Evolutionary conservation across 2,329 filamentous ascomycete genomes (phyloP), one percentile per base, ranked within the genome.

Genomic region (Stagonosporopsis chrysanthemi): DNA sequence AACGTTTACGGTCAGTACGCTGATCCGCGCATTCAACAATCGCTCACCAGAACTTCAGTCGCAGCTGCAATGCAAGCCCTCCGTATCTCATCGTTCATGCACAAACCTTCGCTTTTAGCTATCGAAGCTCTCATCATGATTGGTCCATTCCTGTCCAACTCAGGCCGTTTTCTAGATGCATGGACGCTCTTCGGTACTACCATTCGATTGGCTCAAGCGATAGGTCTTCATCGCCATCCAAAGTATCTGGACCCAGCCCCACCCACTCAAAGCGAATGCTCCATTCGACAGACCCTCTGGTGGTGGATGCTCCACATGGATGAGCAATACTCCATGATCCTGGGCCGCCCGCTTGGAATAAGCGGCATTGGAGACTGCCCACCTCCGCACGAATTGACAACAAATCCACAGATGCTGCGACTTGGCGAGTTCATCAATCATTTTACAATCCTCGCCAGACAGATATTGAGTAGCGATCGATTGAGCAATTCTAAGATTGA

Each of bases 251-350:
- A 82, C 52, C 78, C 80, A 17, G 63, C 77, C 3, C 76, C 78
- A 5, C 74, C 77, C 1, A 69, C 64, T 2, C 70, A 77, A 7
- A 72, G 75, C 23, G 79, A 82, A 61, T 76, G 74, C 44, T 74
- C 74, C 14, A 71, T 78, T 14, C 73, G 81, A 6, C 78, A 77
- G 48, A 77, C 77, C 15, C 68, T 82, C 1, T 83, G 81, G 81
- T 83, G 81, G 81, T 81, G 80, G 78, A 80, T 83, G 74, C 64
- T 83, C n/a, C 79, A 82, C 56, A 79, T 82, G 75, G 81, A 83
- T 44, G 79, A 82, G 53, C 77, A 82, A 44, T 82, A 82, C 58
- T 81, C 80, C 0, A 80, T 82, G 67, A 81, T 78, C 0, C 72
- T 82, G 0, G 81, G 81, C 19, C 72, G 81, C 33, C 81, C 81